phyloP scores from a whole-genome alignment of 176 grass and related monocot species.

The barley (Hordeum vulgare) region DNA sequence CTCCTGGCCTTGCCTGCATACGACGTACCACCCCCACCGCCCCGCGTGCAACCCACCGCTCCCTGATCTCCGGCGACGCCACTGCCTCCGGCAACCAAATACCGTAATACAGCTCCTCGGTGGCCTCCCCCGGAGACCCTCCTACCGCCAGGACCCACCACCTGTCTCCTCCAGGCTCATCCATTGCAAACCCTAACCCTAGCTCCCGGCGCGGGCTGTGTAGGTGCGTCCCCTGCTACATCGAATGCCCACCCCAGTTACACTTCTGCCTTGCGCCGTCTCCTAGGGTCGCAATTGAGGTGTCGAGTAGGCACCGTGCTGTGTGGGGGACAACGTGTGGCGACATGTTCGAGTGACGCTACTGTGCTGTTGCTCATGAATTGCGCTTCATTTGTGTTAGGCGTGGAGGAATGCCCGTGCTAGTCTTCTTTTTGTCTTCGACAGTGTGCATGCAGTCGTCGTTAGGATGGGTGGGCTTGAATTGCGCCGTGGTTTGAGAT shows the following conservation, averaged over 20 bases:
- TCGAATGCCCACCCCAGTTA: not conserved
- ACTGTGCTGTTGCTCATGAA: conserved; percentile 7
- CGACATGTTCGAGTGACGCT: not conserved
- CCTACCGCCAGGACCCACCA: not conserved
- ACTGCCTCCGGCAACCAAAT: not conserved
- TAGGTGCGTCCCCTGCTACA: conserved; percentile 23
- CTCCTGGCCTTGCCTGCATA: conserved; percentile 25
- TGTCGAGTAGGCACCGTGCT: not conserved
- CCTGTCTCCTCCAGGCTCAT: not conserved
- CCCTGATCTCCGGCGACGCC: conserved; percentile 25
- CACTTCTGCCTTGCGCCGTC: not conserved
- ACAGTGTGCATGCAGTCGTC: not conserved
- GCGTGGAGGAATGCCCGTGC: not conserved
- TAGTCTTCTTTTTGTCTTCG: not conserved
- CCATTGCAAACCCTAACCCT: conserved; percentile 65
- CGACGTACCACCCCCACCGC: conserved; percentile 12
- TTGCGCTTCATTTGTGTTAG: conserved; percentile 28
- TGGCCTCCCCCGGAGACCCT: not conserved
- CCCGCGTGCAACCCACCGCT: conserved; percentile 13
- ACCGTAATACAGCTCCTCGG: not conserved
- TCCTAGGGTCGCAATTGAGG: conserved; percentile 11
- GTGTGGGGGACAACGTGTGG: not conserved
- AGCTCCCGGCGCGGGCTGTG: conserved; percentile 20
- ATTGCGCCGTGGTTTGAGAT: not conserved
- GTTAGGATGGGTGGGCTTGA: conserved; percentile 15